These are phyloP conservation scores for Margaritispora aquatica DNA, from an alignment of 495 filamentous ascomycete species.

Conservation along the genomic window DNA sequence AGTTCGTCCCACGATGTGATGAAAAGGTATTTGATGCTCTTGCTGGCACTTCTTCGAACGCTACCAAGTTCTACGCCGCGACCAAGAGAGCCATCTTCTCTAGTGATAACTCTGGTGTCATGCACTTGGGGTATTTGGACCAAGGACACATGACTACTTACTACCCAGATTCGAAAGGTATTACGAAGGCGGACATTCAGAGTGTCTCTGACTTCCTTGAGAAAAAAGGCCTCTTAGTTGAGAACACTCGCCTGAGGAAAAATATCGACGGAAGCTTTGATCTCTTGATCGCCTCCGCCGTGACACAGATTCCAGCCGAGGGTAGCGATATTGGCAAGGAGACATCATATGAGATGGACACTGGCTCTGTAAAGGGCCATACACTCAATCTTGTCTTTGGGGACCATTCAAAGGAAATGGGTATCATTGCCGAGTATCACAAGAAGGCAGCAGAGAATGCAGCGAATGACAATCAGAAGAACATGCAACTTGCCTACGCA, in stretches of 20 bases:
- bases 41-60: slow-evolving; percentile 53
- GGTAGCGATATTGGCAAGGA: slow-evolving; percentile 67
- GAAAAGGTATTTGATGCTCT: slow-evolving; percentile 62
- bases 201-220: slow-evolving; percentile 67
- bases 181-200: slow-evolving; percentile 79
- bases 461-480: slow-evolving; percentile 76
- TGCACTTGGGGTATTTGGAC: slow-evolving; percentile 83
- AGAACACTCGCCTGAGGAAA: slow-evolving; percentile 86
- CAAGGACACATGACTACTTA: slow-evolving; percentile 84
- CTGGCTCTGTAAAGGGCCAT: slow-evolving; percentile 60
- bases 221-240: slow-evolving; percentile 59
- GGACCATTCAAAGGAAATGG: slow-evolving; percentile 76
- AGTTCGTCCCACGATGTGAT: slow-evolving; percentile 80
- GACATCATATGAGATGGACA: slow-evolving; percentile 57
- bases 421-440: slow-evolving; percentile 62
- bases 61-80: slow-evolving; percentile 59
- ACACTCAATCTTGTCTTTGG: slow-evolving; percentile 70
- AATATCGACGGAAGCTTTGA: slow-evolving; percentile 65
- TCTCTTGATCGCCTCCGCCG: slow-evolving; percentile 76
- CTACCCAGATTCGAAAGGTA: slow-evolving; percentile 81
- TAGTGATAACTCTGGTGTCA: slow-evolving; percentile 54
- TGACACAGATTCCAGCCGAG: slow-evolving; percentile 36
- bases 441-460: slow-evolving; percentile 69
- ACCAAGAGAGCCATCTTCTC: slow-evolving; percentile 71
- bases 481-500: slow-evolving; percentile 78